A percentile compares a stretch with the other conserved stretches of the same genome.
Conservation (phyloP, 2,329 filamentous ascomycete species). For the Xylariaceae sp. region DNA sequence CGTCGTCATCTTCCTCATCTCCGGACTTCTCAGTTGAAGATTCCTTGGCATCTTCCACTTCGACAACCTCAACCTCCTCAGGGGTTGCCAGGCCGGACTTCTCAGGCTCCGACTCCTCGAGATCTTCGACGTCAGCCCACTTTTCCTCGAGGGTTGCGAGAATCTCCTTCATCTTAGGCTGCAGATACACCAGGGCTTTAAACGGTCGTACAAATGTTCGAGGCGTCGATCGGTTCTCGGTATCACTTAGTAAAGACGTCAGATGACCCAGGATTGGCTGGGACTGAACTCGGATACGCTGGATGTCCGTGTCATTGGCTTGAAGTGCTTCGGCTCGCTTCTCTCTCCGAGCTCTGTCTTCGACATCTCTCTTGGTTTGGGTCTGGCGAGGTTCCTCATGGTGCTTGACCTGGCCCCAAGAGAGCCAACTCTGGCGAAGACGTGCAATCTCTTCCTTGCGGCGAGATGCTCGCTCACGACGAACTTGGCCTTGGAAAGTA, state of each 20-base stretch:
- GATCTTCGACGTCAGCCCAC: slow-evolving; percentile 37
- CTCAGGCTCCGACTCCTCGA: slow-evolving; percentile 24
- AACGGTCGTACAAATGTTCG: slow-evolving; percentile 41
- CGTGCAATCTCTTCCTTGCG: slow-evolving; percentile 35
- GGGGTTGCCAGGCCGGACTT: slow-evolving; percentile 20
- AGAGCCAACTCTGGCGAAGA: slow-evolving; percentile 29
- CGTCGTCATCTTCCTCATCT: slow-evolving; percentile 35
- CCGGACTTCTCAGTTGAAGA: slow-evolving; percentile 10
- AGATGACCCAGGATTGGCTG: slow-evolving; percentile 38
- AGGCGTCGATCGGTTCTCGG: slow-evolving; percentile 32
- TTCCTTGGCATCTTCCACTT: slow-evolving; percentile 13
- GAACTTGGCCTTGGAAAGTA: slow-evolving; percentile 35
- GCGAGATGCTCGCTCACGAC: slow-evolving; percentile 35
- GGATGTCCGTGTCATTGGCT: slow-evolving; percentile 19
- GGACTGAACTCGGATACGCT: slow-evolving; percentile 38
- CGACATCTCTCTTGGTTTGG: slow-evolving; percentile 12
- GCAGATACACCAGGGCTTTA: slow-evolving; percentile 38
- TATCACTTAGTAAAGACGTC: slow-evolving; percentile 34
- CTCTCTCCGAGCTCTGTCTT: slow-evolving; percentile 20
- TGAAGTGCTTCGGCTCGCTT: slow-evolving; percentile 20
- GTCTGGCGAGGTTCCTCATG: slow-evolving; percentile 4
- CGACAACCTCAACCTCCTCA: slow-evolving; percentile 29
- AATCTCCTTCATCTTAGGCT: slow-evolving; percentile 38
- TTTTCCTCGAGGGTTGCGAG: slow-evolving; percentile 38
- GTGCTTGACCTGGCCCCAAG: slow-evolving; percentile 14